Evolutionary conservation across 495 filamentous ascomycete species (phyloP).

Genomic region (Aspergillus mulundensis): DNA sequence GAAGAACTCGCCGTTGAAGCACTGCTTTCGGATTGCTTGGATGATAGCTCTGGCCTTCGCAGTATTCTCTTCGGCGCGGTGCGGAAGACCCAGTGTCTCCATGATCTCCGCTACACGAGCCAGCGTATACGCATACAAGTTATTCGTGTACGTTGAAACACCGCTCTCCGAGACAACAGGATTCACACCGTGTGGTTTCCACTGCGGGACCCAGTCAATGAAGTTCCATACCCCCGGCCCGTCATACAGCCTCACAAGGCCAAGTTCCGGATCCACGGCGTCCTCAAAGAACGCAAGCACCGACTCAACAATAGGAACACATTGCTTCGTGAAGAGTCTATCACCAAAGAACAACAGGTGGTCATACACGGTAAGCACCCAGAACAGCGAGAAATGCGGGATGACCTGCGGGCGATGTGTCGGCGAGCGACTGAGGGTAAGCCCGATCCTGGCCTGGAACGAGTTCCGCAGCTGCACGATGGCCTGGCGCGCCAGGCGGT

Average conservation of each 20-base stretch:
- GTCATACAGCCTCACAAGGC: slow-evolving; percentile 30
- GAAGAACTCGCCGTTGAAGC: no score
- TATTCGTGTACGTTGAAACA: slow-evolving; percentile 24
- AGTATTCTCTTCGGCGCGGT: no score
- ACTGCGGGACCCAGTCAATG: slow-evolving; percentile 41
- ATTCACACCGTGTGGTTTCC: slow-evolving; percentile 34
- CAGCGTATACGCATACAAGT: no score
- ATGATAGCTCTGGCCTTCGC: no score
- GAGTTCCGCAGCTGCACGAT: slow-evolving; percentile 29
- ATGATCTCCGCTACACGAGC: no score
- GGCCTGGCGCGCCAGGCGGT: slow-evolving; percentile 33
- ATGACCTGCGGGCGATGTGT: slow-evolving; percentile 33
- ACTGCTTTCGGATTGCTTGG: no score
- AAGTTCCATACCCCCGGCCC: slow-evolving; percentile 33
- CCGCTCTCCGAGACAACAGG: slow-evolving; percentile 30
- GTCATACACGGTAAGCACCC: slow-evolving; percentile 34
- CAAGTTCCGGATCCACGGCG: slow-evolving; percentile 26
- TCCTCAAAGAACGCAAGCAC: slow-evolving; percentile 34
- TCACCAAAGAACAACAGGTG: slow-evolving; percentile 36
- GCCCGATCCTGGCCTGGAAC: no score
- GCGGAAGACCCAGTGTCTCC: no score
- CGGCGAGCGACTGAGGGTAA: slow-evolving; percentile 36
- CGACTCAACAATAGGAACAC: slow-evolving; percentile 31
- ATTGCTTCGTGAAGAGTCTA: slow-evolving; percentile 19
- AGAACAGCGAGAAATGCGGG: slow-evolving; percentile 34